Evolutionary conservation across 2,329 filamentous ascomycete genomes (phyloP).

Genomic region (Bimuria novae-zelandiae): DNA sequence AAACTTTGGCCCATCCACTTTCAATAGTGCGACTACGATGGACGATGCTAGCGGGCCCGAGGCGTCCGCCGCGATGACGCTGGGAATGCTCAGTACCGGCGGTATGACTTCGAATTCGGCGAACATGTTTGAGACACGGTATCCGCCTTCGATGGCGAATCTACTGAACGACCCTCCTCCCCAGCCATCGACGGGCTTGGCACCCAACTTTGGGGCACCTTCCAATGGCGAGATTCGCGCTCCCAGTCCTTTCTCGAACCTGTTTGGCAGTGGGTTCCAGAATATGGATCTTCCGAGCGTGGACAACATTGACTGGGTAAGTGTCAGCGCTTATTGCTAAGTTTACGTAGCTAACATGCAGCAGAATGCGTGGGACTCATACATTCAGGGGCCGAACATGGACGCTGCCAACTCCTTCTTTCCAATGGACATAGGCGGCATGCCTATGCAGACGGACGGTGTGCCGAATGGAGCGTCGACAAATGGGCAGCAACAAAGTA

Average conservation of each 20-base stretch:
- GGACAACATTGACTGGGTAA: slow-evolving; percentile 66
- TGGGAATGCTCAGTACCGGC: slow-evolving; percentile 70
- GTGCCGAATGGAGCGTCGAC: slow-evolving; percentile 24
- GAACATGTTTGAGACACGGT: slow-evolving; percentile 48
- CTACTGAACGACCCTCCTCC: slow-evolving; percentile 43
- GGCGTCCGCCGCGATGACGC: slow-evolving; percentile 69
- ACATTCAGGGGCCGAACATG: slow-evolving; percentile 63
- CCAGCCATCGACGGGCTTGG: slow-evolving; percentile 36
- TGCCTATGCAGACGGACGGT: slow-evolving; percentile 38
- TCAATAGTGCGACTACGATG: slow-evolving; percentile 36
- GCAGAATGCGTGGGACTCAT: slow-evolving; percentile 68
- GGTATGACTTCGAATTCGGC: slow-evolving; percentile 58
- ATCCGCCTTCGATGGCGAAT: slow-evolving; percentile 46
- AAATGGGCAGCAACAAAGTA: slow-evolving; percentile 24
- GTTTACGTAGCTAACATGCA: slow-evolving; percentile 12
- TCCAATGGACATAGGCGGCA: slow-evolving; percentile 48
- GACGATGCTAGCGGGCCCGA: slow-evolving; percentile 65
- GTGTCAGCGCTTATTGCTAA: slow-evolving; percentile 25
- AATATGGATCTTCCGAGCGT: slow-evolving; percentile 59
- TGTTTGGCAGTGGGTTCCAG: slow-evolving; percentile 57
- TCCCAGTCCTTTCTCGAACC: slow-evolving; percentile 59
- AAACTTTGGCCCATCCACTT: slow-evolving; percentile 37
- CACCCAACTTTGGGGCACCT: slow-evolving; percentile 42
- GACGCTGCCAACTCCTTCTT: slow-evolving; percentile 50
- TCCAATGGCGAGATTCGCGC: slow-evolving; percentile 48